Conservation (phyloP, 179 eudicot species). For the Beta lomatogona region DNA sequence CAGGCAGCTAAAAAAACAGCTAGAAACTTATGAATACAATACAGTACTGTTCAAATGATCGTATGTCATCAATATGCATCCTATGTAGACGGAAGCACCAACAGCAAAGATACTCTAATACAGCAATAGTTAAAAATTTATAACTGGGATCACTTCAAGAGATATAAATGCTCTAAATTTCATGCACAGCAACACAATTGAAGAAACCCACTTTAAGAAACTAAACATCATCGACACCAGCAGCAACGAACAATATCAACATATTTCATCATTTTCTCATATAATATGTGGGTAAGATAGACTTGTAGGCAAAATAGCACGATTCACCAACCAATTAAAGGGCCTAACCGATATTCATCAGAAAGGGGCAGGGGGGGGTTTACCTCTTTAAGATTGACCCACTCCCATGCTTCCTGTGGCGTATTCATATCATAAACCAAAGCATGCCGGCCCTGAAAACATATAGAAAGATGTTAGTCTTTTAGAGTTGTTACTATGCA, state of each 20-base stretch:
- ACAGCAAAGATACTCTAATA: background rate
- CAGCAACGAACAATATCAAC: background rate
- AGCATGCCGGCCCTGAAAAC: slow-evolving; percentile 59
- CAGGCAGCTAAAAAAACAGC: background rate
- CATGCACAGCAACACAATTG: background rate
- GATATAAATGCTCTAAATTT: background rate
- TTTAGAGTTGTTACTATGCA: background rate
- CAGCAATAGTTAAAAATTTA: too few relatives aligned
- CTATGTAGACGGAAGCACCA: background rate
- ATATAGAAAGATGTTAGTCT: slow-evolving; percentile 10
- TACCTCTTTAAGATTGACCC: slow-evolving; percentile 74
- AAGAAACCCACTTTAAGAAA: background rate
- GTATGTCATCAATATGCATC: too few relatives aligned
- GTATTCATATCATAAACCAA: slow-evolving; percentile 58
- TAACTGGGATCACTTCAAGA: background rate
- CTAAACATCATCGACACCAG: background rate
- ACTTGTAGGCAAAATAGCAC: background rate
- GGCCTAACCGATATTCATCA: background rate
- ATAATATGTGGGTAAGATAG: background rate
- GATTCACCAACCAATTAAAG: background rate
- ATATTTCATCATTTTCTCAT: background rate
- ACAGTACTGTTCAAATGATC: background rate
- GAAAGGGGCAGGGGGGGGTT: slow-evolving; percentile 2
- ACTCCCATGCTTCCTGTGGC: slow-evolving; percentile 61
- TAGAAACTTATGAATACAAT: background rate